phyloP scores from a whole-genome alignment of 2,329 filamentous ascomycete genomes.

The Hymenoscyphus fructigenus region DNA sequence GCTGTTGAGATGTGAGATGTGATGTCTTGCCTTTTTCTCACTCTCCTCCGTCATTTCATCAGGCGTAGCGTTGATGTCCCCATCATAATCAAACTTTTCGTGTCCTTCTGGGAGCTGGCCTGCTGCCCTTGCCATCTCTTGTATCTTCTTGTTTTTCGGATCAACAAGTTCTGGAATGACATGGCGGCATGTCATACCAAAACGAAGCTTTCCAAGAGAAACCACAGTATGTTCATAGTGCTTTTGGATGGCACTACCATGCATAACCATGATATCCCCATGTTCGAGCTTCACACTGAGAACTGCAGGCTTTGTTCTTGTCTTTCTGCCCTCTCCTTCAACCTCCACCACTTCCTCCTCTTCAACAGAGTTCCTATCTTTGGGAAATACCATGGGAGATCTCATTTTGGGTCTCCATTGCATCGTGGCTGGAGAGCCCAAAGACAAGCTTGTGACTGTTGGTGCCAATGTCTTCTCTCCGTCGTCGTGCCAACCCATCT shows the following conservation, averaged over 20 bases:
- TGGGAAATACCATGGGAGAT: too few species aligned
- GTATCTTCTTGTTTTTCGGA: background rate
- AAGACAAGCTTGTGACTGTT: constrained; percentile 59
- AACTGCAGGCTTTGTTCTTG: too few species aligned
- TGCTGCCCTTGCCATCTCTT: too few species aligned
- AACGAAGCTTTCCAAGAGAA: constrained; percentile 50
- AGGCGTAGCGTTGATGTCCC: too few species aligned
- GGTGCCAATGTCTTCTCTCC: constrained; percentile 62
- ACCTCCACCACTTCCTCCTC: too few species aligned
- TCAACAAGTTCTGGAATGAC: too few species aligned
- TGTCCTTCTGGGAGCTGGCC: constrained; percentile 40
- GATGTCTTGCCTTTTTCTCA: too few species aligned
- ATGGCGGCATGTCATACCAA: constrained; percentile 56
- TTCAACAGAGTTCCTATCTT: too few species aligned
- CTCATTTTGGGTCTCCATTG: constrained; percentile 58
- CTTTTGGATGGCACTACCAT: constrained; percentile 57
- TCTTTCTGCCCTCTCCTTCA: too few species aligned
- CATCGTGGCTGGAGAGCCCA: constrained; percentile 60
- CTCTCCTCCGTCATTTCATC: too few species aligned
- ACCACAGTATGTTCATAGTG: constrained; percentile 59
- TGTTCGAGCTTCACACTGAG: too few species aligned
- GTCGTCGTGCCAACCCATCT: constrained; percentile 65
- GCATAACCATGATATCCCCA: constrained; percentile 66
- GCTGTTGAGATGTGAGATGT: too few species aligned
- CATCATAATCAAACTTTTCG: constrained; percentile 34